Base-by-base conservation (phyloP, 2,329 filamentous ascomycete genomes). In the Ceratocystis destructans region DNA sequence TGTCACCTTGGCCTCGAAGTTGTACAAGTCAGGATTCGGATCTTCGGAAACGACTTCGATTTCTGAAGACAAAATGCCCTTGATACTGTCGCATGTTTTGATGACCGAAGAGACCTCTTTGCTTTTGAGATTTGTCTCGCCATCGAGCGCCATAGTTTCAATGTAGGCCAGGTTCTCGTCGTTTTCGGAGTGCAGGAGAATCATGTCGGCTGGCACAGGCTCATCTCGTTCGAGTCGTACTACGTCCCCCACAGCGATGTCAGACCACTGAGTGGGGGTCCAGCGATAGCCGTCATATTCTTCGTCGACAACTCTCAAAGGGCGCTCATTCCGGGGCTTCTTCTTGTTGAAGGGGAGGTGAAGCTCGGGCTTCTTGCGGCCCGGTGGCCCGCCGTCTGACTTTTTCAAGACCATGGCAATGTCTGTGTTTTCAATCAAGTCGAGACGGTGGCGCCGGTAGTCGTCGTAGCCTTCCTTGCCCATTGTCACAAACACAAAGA, bases 391-490 rank as follows among this genome's bases (percentile, higher is more conserved):
- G 8, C 22, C 22, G 22, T 66, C 33, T 2, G 50, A 37, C 45
- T 66, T 68, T 22, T 71, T 71, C 25, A 71, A 61, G 2, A 81
- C 77, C 1, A 77, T 80, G 0, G 77, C 77, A 8, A 76, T 74
- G 62, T 78, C 76, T 2, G 81, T 79, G 72, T 96, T 96, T 75
- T 96, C 90, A 25, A 88, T 83, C 71, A 87, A 90, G 72, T 96
- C 90, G 61, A 95, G 79, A 17, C 87, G 82, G 75, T 94, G 88
- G 68, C 90, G 81, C 71, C 88, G 84, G 71, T 87, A 86, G 74
- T 96, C 90, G 73, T 96, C 90, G 71, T 90, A 94, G 0, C 90
- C 90, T 76, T 96, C 90, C 73, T 96, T 96, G 33, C 81, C 81
- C 71, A 96, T 88, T 0, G 90, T 94, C 67, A 96, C 79, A 45